These are phyloP conservation scores for Tulasnella sp. DNA, from an alignment of 768 basidiomycete species.

Conservation along the genomic window DNA sequence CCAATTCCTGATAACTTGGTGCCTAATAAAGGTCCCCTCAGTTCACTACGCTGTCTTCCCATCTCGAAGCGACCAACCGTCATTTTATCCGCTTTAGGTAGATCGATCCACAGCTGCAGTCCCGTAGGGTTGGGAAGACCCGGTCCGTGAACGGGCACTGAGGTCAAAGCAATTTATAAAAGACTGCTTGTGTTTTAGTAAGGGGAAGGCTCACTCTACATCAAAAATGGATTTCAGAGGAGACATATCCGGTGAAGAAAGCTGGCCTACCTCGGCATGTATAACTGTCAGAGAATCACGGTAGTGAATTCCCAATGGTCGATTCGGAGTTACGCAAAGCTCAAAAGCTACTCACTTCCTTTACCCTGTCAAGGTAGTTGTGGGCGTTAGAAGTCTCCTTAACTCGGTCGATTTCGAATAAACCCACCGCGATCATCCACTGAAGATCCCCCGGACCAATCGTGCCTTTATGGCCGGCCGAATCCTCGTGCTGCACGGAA, in stretches of 20 bases:
- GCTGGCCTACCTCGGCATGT: slow-evolving; percentile 51
- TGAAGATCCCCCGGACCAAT: slow-evolving; percentile 74
- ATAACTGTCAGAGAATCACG: slow-evolving; percentile 43
- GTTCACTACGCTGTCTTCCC: slow-evolving; percentile 22
- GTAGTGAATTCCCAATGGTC: background rate
- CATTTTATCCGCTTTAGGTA: slow-evolving; percentile 64
- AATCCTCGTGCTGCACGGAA: slow-evolving; percentile 86
- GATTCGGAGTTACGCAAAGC: background rate
- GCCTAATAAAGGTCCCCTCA: slow-evolving; percentile 41
- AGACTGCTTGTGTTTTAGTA: slow-evolving; percentile 58
- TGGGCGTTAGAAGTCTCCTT: background rate
- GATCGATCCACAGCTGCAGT: slow-evolving; percentile 69
- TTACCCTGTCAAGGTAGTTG: background rate
- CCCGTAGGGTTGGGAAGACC: slow-evolving; percentile 72
- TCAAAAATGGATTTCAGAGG: background rate
- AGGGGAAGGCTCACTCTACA: background rate
- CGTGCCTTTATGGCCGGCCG: slow-evolving; percentile 63
- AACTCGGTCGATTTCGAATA: background rate
- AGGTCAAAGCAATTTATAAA: background rate
- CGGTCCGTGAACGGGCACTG: slow-evolving; percentile 75
- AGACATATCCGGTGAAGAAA: background rate
- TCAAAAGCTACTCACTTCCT: slow-evolving; percentile 46
- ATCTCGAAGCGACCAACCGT: slow-evolving; percentile 40
- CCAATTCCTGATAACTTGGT: slow-evolving; percentile 72
- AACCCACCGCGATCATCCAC: slow-evolving; percentile 63